Conservation (phyloP, 441 rosid genomes). For the Pelargonium hybrid region DNA sequence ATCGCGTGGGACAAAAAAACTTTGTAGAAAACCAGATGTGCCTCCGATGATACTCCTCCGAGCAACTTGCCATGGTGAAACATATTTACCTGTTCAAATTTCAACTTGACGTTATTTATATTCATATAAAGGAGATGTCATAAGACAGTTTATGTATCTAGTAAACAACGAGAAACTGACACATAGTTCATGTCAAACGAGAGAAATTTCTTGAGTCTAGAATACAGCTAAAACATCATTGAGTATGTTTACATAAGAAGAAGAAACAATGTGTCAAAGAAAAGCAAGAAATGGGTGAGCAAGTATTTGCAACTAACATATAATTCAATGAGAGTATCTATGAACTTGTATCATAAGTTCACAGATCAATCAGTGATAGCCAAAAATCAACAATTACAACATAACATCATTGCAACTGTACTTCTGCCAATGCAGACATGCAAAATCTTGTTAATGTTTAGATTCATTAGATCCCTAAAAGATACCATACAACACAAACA, state of each 20-base stretch:
- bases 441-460: not conserved
- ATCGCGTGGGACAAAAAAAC: conserved; percentile 16
- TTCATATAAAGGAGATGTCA: not conserved
- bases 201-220: too few relatives aligned
- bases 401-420: not conserved
- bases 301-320: too few relatives aligned
- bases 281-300: too few relatives aligned
- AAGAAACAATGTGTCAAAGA: not conserved
- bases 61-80: not conserved
- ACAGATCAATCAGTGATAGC: too few relatives aligned
- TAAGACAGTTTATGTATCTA: not conserved
- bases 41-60: not conserved
- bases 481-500: too few relatives aligned
- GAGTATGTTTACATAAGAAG: not conserved
- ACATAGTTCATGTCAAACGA: too few relatives aligned
- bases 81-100: not conserved
- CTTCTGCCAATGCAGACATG: not conserved
- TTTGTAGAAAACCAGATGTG: not conserved
- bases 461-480: not conserved
- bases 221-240: not conserved
- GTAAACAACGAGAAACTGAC: not conserved
- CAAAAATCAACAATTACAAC: not conserved
- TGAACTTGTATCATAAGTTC: too few relatives aligned
- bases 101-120: not conserved
- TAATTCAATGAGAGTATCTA: too few relatives aligned